A percentile compares a stretch with the other conserved stretches of the same genome.
Evolutionary conservation across 495 filamentous ascomycete species (phyloP).

Genomic region (Podospora pseudopauciseta): DNA sequence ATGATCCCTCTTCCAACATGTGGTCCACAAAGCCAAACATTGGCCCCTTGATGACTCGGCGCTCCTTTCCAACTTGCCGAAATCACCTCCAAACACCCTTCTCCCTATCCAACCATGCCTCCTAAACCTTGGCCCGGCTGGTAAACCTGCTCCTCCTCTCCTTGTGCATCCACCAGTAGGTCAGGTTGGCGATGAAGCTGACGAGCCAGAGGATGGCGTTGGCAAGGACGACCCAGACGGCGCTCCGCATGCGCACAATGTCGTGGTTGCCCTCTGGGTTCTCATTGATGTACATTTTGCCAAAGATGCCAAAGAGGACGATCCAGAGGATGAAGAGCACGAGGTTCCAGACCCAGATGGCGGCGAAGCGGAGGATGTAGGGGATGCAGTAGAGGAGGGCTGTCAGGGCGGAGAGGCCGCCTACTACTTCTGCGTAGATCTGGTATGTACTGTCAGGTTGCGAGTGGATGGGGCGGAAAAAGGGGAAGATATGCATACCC

Average conservation of each 20-base stretch:
- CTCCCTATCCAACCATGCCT: background rate
- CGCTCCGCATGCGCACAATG: constrained; percentile 74
- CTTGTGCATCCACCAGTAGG: constrained; percentile 45
- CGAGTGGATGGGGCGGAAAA: background rate
- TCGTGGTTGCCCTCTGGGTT: constrained; percentile 56
- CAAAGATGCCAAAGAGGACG: constrained; percentile 78
- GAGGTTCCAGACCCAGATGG: constrained; percentile 64
- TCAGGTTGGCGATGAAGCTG: constrained; percentile 42
- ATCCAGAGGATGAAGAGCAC: constrained; percentile 74
- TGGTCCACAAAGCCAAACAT: no score
- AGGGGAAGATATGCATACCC: constrained; percentile 47
- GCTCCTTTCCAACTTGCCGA: background rate
- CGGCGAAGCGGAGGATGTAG: constrained; percentile 51
- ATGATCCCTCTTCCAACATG: no score
- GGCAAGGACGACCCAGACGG: constrained; percentile 77
- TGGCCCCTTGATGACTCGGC: no score
- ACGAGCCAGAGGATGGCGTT: constrained; percentile 70
- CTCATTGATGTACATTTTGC: constrained; percentile 69
- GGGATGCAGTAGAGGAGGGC: constrained; percentile 61
- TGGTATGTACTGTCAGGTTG: constrained; percentile 19
- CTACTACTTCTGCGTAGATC: constrained; percentile 69
- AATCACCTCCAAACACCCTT: background rate
- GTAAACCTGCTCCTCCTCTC: constrained; percentile 44
- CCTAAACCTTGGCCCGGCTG: constrained; percentile 46
- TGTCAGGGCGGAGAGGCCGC: constrained; percentile 57